Percentiles rank a stretch among this genome's conserved stretches.
phyloP scores from a whole-genome alignment of 2,329 filamentous ascomycete genomes.

The Bisporella sp. region DNA sequence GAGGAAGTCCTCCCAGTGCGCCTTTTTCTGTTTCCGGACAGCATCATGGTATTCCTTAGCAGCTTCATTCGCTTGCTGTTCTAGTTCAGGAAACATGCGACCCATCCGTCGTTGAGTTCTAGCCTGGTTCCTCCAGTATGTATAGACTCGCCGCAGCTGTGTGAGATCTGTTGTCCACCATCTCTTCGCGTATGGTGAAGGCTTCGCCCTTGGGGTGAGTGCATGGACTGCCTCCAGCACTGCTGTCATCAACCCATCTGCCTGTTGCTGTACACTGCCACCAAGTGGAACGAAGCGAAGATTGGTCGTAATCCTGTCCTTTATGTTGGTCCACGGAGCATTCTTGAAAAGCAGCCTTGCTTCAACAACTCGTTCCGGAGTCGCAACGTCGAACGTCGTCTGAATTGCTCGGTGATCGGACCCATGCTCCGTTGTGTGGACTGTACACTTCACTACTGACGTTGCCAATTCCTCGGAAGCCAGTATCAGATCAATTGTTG shows the following conservation, averaged over 20 bases:
- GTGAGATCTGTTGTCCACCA: conserved; percentile 27
- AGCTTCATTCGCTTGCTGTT: conserved; percentile 14
- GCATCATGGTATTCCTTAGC: conserved; percentile 14
- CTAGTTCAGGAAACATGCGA: conserved; percentile 6
- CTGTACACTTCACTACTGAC: conserved; percentile 11
- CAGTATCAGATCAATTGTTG: conserved; percentile 23
- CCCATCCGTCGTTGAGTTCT: conserved; percentile 14
- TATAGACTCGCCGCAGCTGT: conserved; percentile 22
- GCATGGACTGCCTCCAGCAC: conserved; percentile 10
- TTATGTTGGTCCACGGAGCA: conserved; percentile 13
- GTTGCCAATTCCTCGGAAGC: conserved; percentile 17
- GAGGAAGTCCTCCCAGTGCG: conserved; percentile 23
- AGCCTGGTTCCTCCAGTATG: conserved; percentile 23
- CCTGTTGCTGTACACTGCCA: conserved; percentile 9
- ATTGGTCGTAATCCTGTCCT: conserved; percentile 1
- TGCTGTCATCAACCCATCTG: conserved; percentile 10
- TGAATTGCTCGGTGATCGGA: conserved; percentile 28
- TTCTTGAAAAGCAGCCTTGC: conserved; percentile 22
- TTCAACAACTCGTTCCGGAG: conserved; percentile 3
- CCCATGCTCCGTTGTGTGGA: conserved; percentile 18
- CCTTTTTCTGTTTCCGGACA: conserved; percentile 19
- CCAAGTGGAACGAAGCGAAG: conserved; percentile 1
- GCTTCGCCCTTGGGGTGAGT: conserved; percentile 19
- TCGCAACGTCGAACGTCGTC: conserved; percentile 22
- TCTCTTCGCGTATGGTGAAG: conserved; percentile 23